Base-by-base conservation (phyloP, 2,329 filamentous ascomycete species). In the Pseudovirgaria hyperparasitica region DNA sequence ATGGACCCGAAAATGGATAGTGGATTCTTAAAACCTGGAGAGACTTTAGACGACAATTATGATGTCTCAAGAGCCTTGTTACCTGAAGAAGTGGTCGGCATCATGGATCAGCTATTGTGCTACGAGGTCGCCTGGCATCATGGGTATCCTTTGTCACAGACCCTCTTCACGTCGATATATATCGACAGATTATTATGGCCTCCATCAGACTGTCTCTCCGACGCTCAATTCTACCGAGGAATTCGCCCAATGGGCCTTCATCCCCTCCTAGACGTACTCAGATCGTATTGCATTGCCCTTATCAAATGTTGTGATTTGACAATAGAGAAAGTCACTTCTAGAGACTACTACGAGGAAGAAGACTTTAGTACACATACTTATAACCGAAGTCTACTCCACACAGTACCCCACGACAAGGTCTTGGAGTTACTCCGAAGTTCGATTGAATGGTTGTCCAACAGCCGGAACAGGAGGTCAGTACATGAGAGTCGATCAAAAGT, bases 1-100 rank as follows among this genome's bases (percentile, higher is more conserved):
- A 94, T 94, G 82, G 90, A 98, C 47, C 76, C 82, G 1, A 98
- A 96, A 57, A 98, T 98, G 90, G 90, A 98, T 54, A 94, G 84
- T 47, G 90, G 90, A 16, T 85, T 78, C 38, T 63, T 92, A 5
- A 67, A 72, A 12, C 72, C 78, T 6, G 80, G 76, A 16, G 82
- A 93, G 45, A 73, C 75, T n/a, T 69, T 87, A 18, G 82, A 92
- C 33, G 78, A 87, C 36, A 69, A 80, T 26, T 92, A 87, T 52
- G 77, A 93, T 45, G 71, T 85, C 21, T 60, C 70, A 22, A 63
- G 65, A 24, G 60, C 69, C 5, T 58, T 92, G 21, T 62, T 76
- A 9, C 80, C 84, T 1, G 72, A 79, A 40, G 78, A 98, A 53
- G 72, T 92, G 1, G 60, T 98, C 28, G 87, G 90, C 17, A 84